Conservation (phyloP, 345 rosid genomes). For the Orychophragmus violaceus region DNA sequence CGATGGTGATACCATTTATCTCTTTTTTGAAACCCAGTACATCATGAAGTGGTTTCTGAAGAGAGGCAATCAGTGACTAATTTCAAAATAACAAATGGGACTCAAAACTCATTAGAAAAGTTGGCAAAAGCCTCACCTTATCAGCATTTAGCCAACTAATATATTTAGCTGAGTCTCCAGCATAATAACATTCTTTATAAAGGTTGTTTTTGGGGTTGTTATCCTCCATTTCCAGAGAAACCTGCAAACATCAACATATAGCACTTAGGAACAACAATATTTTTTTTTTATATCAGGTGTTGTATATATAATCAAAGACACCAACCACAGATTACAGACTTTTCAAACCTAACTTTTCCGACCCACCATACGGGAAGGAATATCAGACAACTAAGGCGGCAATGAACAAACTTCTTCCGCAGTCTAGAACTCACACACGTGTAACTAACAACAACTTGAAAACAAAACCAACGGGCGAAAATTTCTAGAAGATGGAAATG, state of each 20-base stretch:
- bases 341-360: too few species aligned
- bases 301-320: too few species aligned
- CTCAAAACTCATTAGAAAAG: neutral
- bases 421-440: too few species aligned
- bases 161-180: conserved; percentile 64
- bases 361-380: too few species aligned
- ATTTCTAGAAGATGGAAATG: too few species aligned
- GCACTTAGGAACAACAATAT: neutral
- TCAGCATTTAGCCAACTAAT: conserved; percentile 67
- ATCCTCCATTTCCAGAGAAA: conserved; percentile 51
- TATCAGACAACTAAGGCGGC: too few species aligned
- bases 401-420: too few species aligned
- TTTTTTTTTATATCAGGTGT: too few species aligned
- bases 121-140: conserved; percentile 43
- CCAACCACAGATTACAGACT: too few species aligned
- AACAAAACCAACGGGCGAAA: too few species aligned
- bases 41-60: conserved; percentile 75
- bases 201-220: conserved; percentile 40
- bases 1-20: conserved; percentile 53
- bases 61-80: conserved; percentile 29
- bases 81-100: neutral
- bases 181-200: conserved; percentile 47
- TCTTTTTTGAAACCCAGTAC: conserved; percentile 65
- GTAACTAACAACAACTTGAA: too few species aligned
- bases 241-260: conserved; percentile 37